A percentile compares a stretch with the other conserved stretches of the same genome.
These are phyloP conservation scores for Trametes elegans DNA, from an alignment of 768 basidiomycete genomes.

Conservation along the genomic window DNA sequence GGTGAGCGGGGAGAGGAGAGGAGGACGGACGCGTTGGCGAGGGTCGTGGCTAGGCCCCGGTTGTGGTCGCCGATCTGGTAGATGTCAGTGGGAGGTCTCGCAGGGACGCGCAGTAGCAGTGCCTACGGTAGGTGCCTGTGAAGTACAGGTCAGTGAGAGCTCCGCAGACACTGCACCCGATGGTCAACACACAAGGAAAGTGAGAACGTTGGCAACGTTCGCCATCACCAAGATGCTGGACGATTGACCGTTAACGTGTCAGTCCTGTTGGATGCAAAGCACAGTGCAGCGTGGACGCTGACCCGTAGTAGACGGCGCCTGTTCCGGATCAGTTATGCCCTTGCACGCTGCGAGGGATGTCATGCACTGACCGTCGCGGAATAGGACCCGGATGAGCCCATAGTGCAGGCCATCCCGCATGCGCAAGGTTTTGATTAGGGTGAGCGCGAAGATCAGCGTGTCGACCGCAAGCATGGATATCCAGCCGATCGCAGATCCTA, in stretches of 20 bases:
- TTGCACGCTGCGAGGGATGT: neutral
- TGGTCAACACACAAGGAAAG: neutral
- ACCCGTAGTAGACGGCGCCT: conserved; percentile 9
- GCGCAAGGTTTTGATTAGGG: neutral
- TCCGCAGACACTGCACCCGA: neutral
- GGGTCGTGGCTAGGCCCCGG: conserved; percentile 6
- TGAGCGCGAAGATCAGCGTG: conserved; percentile 2
- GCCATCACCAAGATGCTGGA: neutral
- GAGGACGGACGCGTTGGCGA: conserved; percentile 7
- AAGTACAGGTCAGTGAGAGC: neutral
- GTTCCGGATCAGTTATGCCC: neutral
- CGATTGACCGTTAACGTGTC: too few relatives aligned
- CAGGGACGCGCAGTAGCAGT: neutral
- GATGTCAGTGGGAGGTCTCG: neutral
- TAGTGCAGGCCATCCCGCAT: neutral
- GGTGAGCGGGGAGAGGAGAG: neutral
- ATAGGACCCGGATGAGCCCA: neutral
- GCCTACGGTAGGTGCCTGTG: neutral
- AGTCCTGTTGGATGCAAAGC: neutral
- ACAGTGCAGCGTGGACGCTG: neutral
- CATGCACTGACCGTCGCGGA: conserved; percentile 7
- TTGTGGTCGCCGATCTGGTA: neutral
- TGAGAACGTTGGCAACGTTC: neutral
- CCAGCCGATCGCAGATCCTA: neutral
- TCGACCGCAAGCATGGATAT: conserved; percentile 1